phyloP scores from a whole-genome alignment of 2,329 filamentous ascomycete species.

The Scedosporium apiospermum region DNA sequence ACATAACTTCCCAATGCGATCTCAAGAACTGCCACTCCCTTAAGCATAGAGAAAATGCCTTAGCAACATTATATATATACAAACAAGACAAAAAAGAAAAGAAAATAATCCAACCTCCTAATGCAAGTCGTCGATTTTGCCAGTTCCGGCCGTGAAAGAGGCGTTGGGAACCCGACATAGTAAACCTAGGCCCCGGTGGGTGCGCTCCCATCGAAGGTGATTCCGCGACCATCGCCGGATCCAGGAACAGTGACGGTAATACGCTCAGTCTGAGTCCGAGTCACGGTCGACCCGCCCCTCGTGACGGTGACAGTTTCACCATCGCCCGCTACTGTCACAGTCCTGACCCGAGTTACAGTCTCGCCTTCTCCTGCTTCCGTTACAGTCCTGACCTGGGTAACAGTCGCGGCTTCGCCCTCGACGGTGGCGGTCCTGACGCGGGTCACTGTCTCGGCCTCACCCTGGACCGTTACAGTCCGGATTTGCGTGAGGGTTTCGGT shows the following conservation, averaged over 20 bases:
- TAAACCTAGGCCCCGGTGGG: background rate
- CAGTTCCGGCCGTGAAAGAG: too few species aligned
- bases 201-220: background rate
- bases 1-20: too few species aligned
- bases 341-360: background rate
- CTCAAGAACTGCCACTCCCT: too few species aligned
- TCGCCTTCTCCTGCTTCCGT: background rate
- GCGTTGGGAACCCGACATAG: too few species aligned
- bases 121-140: background rate
- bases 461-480: background rate
- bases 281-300: background rate
- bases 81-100: background rate
- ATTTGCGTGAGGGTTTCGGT: background rate
- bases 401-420: background rate
- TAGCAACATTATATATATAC: background rate
- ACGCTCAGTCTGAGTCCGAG: background rate
- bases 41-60: too few species aligned
- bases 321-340: background rate
- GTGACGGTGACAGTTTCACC: background rate
- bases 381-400: background rate
- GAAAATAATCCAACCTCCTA: background rate
- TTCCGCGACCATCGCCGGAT: background rate
- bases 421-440: background rate
- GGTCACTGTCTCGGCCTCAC: background rate
- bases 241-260: background rate